Evolutionary conservation across 495 filamentous ascomycete species (phyloP), one percentile per base, ranked within the genome.

Genomic region (Penicillium riverlandense): DNA sequence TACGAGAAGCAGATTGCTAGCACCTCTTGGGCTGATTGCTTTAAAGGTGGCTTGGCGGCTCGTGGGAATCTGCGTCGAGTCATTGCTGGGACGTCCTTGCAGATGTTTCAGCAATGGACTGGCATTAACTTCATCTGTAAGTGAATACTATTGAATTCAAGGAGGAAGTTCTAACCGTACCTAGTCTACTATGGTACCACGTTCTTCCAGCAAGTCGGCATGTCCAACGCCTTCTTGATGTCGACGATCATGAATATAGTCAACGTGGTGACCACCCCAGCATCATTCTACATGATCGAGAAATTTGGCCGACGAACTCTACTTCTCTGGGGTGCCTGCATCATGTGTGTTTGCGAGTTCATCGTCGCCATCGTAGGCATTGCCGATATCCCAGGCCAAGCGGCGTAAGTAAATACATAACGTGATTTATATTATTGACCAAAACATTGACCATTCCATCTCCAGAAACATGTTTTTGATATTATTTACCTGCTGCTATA

Each of bases 401-500:
- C 51, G 14, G 50, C 52, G 56, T 62, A 44, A 51, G 59, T 45
- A 34, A 38, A 1, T 35, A 15, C 1, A 34, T 28, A 36, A 41
- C 2, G 22, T 35, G 6, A 37, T 27, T n/a, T n/a, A 22, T 16
- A 31, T 7, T 28, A 39, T n/a, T 37, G 16, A 11, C 29, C 35
- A 14, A 39, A 15, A 2, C 16, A 30, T 33, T 35, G 13, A 46
- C 16, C 30, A 33, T 38, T 12, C 29, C 12, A 7, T 35, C 13
- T 30, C 13, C 35, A 51, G 58, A 34, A 51, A 42, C 29, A 41
- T 47, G 15, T 54, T 41, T 31, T 59, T 76, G 56, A 83, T 89
- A 33, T 76, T 85, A 29, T 89, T 89, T 64, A 82, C 86, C 46
- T 82, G 82, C 60, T 82, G 90, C 70, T 90, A 88, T 76, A 86